Conservation (phyloP, 192 early-diverging fungal genomes). For the Gonapodya prolifera region DNA sequence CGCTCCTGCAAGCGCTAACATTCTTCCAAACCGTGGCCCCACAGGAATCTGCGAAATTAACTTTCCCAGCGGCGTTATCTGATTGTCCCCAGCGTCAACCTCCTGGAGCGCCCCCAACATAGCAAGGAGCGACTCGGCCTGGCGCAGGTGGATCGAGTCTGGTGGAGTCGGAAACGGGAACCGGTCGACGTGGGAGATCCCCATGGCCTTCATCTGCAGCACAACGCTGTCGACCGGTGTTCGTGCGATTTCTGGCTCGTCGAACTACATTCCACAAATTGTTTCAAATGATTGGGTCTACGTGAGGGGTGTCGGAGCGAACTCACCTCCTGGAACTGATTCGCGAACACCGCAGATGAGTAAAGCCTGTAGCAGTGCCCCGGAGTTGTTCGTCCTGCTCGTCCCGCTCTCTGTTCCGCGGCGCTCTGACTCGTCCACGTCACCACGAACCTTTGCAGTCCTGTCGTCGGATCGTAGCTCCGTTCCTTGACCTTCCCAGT, state of each 20-base stretch:
- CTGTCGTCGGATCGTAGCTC: constrained; percentile 67
- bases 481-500: constrained; percentile 87
- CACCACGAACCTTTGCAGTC: constrained; percentile 80
- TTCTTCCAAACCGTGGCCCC: constrained; percentile 78
- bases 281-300: no score
- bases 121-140: constrained; percentile 50
- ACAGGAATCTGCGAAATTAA: constrained; percentile 87
- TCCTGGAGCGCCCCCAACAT: background rate
- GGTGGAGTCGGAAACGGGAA: constrained; percentile 99
- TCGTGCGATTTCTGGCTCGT: background rate
- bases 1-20: constrained; percentile 71
- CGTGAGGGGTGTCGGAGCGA: no score
- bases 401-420: constrained; percentile 88
- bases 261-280: no score
- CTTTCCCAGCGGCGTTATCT: constrained; percentile 70
- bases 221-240: constrained; percentile 44
- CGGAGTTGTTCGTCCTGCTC: constrained; percentile 89
- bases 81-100: constrained; percentile 30
- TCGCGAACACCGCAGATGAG: constrained; percentile 83
- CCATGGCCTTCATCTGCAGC: constrained; percentile 96
- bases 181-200: constrained; percentile 82
- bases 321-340: constrained; percentile 74
- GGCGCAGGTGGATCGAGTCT: constrained; percentile 46
- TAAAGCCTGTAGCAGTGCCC: constrained; percentile 96
- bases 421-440: constrained; percentile 90